Conservation (phyloP, 176 grass and related monocot genomes). For the Carex scoparia region DNA sequence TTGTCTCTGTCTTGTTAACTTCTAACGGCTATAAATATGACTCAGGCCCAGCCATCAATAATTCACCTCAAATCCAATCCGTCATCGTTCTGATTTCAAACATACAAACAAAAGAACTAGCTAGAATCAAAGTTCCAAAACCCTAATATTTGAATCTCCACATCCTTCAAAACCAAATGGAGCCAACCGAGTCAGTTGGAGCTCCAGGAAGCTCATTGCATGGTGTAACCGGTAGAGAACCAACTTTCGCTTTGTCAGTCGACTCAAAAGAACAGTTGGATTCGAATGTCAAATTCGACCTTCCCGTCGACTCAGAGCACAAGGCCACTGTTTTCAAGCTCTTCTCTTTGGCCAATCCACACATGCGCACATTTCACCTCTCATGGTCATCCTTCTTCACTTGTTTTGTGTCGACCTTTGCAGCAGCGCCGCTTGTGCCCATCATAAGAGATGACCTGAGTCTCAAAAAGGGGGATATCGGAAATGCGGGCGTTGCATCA, state of each 20-base stretch:
- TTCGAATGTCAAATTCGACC: constrained; percentile 31
- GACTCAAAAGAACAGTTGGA: neutral
- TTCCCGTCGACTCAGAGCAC: constrained; percentile 86
- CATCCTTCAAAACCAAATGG: neutral
- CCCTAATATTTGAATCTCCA: neutral
- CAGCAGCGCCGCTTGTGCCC: constrained; percentile 54
- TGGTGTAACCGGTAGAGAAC: constrained; percentile 52
- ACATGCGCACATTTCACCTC: constrained; percentile 90
- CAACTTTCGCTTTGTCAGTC: constrained; percentile 44
- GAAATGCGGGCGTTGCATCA: constrained; percentile 80
- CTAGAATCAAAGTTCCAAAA: neutral
- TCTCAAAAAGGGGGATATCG: constrained; percentile 68
- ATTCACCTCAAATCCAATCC: neutral
- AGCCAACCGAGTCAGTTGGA: neutral
- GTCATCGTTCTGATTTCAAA: neutral
- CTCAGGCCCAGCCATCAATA: neutral
- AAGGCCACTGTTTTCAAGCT: constrained; percentile 61
- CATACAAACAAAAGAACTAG: neutral
- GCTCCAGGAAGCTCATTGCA: constrained; percentile 63
- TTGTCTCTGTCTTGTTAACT: neutral
- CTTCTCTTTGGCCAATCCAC: constrained; percentile 59
- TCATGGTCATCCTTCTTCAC: constrained; percentile 92
- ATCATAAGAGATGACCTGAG: constrained; percentile 76
- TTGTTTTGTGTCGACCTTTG: constrained; percentile 92
- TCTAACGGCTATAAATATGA: constrained; percentile 15